phyloP scores from a whole-genome alignment of 2,329 filamentous ascomycete genomes.

The Coleophoma eucalyptorum region DNA sequence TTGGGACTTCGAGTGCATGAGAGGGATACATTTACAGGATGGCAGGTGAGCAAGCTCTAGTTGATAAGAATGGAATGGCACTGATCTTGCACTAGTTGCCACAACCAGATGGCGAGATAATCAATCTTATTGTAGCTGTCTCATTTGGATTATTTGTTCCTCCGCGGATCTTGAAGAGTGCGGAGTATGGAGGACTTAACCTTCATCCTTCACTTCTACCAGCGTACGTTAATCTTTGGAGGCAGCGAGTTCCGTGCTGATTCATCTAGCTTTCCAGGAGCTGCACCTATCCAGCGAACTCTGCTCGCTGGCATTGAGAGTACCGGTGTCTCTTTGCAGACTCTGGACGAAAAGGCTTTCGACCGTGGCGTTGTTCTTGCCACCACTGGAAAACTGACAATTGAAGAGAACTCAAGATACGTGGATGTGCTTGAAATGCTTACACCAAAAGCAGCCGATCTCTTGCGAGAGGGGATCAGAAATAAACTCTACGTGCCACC shows the following conservation, averaged over 20 bases:
- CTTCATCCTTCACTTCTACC: constrained; percentile 90
- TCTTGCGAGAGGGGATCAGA: constrained; percentile 66
- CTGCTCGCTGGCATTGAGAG: constrained; percentile 56
- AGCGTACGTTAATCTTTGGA: constrained; percentile 48
- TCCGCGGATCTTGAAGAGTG: constrained; percentile 61
- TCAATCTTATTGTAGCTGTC: constrained; percentile 84
- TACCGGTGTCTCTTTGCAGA: constrained; percentile 84
- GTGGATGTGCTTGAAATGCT: constrained; percentile 49
- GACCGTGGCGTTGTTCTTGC: constrained; percentile 75
- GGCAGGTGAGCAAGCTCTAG: constrained; percentile 51
- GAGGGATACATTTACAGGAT: constrained; percentile 77
- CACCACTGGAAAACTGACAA: constrained; percentile 62
- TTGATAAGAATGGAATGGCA: too few species aligned
- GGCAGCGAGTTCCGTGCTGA: neutral
- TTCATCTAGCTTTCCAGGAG: constrained; percentile 64
- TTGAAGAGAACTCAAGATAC: constrained; percentile 42
- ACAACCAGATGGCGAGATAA: constrained; percentile 33
- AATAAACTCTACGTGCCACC: constrained; percentile 63
- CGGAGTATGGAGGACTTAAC: constrained; percentile 85
- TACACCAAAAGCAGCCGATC: constrained; percentile 59
- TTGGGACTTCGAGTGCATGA: constrained; percentile 68
- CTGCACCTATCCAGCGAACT: constrained; percentile 84
- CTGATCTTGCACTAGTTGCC: constrained; percentile 44
- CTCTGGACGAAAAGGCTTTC: constrained; percentile 71
- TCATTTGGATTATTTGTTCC: constrained; percentile 94